These are phyloP conservation scores for Penicillium chermesinum DNA, from an alignment of 495 filamentous ascomycete genomes.

Conservation along the genomic window DNA sequence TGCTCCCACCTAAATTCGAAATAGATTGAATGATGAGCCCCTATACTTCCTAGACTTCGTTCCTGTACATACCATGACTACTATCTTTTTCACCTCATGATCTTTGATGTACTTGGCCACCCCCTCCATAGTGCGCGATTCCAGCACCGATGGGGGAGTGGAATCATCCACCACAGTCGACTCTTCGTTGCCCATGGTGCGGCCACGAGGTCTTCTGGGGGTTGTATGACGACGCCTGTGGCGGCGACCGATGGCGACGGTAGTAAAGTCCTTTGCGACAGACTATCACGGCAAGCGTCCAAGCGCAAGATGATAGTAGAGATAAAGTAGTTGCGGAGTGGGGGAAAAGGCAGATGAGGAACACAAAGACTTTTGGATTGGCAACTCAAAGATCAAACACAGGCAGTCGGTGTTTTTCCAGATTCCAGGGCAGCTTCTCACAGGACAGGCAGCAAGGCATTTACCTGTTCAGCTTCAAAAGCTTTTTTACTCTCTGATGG, in stretches of 20 bases:
- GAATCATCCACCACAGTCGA: slow-evolving; percentile 59
- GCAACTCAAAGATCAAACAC: not conserved
- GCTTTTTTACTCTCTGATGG: not conserved
- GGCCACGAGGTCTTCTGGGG: slow-evolving; percentile 6
- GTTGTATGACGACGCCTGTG: slow-evolving; percentile 26
- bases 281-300: not conserved
- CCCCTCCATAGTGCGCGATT: slow-evolving; percentile 60
- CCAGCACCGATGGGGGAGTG: slow-evolving; percentile 58
- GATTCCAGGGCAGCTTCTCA: not conserved
- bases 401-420: not conserved
- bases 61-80: slow-evolving; percentile 59
- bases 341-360: not conserved
- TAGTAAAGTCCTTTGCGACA: slow-evolving; percentile 16
- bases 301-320: not conserved
- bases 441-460: not conserved
- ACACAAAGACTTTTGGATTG: not conserved
- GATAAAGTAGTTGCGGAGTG: not conserved
- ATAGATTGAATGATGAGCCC: not conserved
- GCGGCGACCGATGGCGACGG: slow-evolving; percentile 39
- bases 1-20: slow-evolving; percentile 37
- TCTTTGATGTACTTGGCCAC: slow-evolving; percentile 72
- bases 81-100: slow-evolving; percentile 60
- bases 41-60: too few species aligned
- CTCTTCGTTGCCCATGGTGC: slow-evolving; percentile 66
- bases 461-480: too few species aligned